phyloP scores from a whole-genome alignment of 192 early-diverging fungal species.

The Coemansia interrupta region DNA sequence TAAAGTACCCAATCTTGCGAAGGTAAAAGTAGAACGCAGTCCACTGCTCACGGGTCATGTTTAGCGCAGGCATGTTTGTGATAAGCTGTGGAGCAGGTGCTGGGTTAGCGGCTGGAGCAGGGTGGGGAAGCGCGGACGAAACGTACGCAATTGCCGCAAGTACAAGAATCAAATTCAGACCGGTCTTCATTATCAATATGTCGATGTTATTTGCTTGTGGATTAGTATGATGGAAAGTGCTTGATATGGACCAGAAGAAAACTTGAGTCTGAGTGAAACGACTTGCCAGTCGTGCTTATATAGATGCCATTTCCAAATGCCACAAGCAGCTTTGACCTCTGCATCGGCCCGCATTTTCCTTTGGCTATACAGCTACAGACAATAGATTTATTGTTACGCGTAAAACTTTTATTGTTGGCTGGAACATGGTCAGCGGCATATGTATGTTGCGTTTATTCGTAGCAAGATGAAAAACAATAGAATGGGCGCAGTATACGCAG shows the following conservation, averaged over 20 bases:
- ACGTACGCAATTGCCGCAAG: slow-evolving; percentile 1
- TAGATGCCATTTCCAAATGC: too few relatives aligned
- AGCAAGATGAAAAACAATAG: too few relatives aligned
- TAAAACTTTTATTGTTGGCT: slow-evolving; percentile 2
- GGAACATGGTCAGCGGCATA: background rate
- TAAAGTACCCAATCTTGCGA: slow-evolving; percentile 9
- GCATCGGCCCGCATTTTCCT: too few relatives aligned
- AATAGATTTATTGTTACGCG: slow-evolving; percentile 2
- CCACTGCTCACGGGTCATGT: slow-evolving; percentile 17
- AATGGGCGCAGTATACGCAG: too few relatives aligned
- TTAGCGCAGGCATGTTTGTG: slow-evolving; percentile 15
- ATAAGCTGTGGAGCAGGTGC: slow-evolving; percentile 12
- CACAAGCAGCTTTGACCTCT: too few relatives aligned
- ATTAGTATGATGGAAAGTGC: too few relatives aligned
- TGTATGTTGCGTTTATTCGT: too few relatives aligned
- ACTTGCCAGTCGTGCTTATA: too few relatives aligned
- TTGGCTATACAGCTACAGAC: background rate
- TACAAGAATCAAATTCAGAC: slow-evolving; percentile 2
- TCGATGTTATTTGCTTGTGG: too few relatives aligned
- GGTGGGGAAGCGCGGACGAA: background rate
- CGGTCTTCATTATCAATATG: too few relatives aligned
- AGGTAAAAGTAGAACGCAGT: slow-evolving; percentile 13
- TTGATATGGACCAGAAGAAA: background rate
- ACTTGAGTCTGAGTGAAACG: background rate
- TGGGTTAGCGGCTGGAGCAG: background rate